Conservation (phyloP, 768 basidiomycete genomes). For the Tephrocybe sp. region DNA sequence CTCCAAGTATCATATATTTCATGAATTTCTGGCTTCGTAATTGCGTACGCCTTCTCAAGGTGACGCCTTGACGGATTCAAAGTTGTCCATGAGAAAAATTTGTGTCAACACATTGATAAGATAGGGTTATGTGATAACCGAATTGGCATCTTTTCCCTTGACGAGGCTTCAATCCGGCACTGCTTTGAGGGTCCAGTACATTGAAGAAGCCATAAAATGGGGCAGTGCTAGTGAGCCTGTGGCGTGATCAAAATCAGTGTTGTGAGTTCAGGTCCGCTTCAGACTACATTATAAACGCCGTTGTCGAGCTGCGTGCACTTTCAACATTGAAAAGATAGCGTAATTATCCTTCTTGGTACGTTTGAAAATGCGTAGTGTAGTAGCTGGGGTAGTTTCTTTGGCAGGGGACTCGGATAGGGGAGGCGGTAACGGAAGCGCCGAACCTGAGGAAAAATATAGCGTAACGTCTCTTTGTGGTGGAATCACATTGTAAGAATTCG, state of each 20-base stretch:
- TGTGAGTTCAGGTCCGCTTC: conserved; percentile 6
- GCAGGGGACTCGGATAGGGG: not conserved
- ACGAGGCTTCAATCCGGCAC: conserved; percentile 83
- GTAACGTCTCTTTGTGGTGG: not conserved
- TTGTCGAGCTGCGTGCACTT: not conserved
- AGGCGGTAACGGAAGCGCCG: not conserved
- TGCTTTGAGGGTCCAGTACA: conserved; percentile 80
- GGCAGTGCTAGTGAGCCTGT: not conserved
- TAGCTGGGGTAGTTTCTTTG: too few relatives aligned
- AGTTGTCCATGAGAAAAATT: conserved; percentile 74
- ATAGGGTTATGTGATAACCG: conserved; percentile 19
- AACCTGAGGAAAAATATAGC: not conserved
- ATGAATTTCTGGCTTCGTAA: conserved; percentile 79
- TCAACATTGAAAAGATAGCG: not conserved
- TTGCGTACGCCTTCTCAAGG: conserved; percentile 91
- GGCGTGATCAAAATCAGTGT: not conserved
- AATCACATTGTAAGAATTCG: too few relatives aligned
- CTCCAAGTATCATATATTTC: conserved; percentile 76
- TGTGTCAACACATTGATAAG: not conserved
- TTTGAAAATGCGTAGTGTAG: not conserved
- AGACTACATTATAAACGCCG: too few relatives aligned
- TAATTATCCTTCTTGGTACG: not conserved
- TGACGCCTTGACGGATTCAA: conserved; percentile 67
- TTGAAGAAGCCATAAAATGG: conserved; percentile 19
- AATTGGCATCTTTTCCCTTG: conserved; percentile 88